phyloP scores from a whole-genome alignment of 169 alveolate species.

The Cryptosporidium felis region DNA sequence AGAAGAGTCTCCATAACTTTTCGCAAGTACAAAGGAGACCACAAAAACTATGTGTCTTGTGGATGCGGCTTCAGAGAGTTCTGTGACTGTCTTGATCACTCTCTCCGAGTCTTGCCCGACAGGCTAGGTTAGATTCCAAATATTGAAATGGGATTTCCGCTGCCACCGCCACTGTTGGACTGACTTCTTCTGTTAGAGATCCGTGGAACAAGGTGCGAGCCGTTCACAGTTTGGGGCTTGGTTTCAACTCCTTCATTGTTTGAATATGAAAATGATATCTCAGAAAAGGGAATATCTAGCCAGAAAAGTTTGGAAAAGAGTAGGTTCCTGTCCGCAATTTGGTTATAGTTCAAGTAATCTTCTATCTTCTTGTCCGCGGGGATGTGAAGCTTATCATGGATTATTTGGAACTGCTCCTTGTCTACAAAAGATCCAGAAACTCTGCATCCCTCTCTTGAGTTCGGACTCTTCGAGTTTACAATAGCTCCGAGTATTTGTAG shows the following conservation, averaged over 20 bases:
- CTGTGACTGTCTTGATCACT: conserved; percentile 26
- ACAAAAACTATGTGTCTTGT: neutral
- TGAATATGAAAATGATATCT: neutral
- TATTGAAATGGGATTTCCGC: neutral
- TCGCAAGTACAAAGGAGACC: conserved; percentile 1
- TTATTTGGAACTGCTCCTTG: neutral
- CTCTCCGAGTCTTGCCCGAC: conserved; percentile 24
- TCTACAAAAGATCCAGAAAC: conserved; percentile 27
- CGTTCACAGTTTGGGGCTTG: too few relatives aligned
- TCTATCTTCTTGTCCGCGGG: conserved; percentile 23
- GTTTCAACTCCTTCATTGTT: too few relatives aligned
- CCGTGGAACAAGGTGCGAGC: too few relatives aligned
- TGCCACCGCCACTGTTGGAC: neutral
- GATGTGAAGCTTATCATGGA: neutral
- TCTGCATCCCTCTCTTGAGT: neutral
- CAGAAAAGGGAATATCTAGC: conserved; percentile 40
- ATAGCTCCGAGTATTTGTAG: conserved; percentile 27
- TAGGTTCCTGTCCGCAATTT: neutral
- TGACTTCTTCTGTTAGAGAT: too few relatives aligned
- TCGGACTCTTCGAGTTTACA: neutral
- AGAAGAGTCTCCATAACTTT: conserved; percentile 47
- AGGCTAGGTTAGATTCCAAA: conserved; percentile 46
- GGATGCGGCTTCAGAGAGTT: conserved; percentile 13
- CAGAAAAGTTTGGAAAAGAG: conserved; percentile 37
- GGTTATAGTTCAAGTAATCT: neutral